phyloP scores from a whole-genome alignment of 129 eudicot species.

The Ambrosia trifida region DNA sequence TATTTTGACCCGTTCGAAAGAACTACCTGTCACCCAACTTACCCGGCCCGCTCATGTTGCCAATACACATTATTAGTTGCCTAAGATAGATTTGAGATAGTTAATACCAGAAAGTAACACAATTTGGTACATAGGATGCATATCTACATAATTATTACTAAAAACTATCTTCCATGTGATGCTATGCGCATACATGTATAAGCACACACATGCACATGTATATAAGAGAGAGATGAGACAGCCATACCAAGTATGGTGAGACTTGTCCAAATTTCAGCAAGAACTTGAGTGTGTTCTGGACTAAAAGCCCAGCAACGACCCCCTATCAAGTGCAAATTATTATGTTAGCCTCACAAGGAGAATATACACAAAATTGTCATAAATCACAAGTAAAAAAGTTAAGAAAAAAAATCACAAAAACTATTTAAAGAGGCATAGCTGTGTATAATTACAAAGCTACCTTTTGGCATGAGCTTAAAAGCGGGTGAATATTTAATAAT shows the following conservation, averaged over 20 bases:
- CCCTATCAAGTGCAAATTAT: conserved; percentile 49
- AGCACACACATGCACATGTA: conserved; percentile 1
- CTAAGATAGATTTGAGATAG: neutral
- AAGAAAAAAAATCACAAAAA: no score
- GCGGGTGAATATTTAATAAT: conserved; percentile 3
- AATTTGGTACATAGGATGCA: neutral
- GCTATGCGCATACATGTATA: neutral
- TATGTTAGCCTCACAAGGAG: conserved; percentile 4
- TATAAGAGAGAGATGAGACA: neutral
- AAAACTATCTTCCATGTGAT: neutral
- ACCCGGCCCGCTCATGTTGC: neutral
- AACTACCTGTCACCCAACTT: no score
- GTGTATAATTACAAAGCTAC: neutral
- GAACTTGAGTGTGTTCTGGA: conserved; percentile 84
- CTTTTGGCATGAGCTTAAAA: neutral
- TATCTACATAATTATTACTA: neutral
- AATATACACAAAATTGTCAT: neutral
- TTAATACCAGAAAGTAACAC: neutral
- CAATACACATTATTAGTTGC: conserved; percentile 2
- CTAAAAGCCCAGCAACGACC: conserved; percentile 93
- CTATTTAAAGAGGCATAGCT: neutral
- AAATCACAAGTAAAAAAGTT: no score
- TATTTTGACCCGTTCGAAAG: no score
- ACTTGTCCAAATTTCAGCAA: conserved; percentile 80
- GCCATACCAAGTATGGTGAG: conserved; percentile 74